These are phyloP conservation scores for Zizania palustris DNA, from an alignment of 202 grass and related monocot species.

Conservation along the genomic window DNA sequence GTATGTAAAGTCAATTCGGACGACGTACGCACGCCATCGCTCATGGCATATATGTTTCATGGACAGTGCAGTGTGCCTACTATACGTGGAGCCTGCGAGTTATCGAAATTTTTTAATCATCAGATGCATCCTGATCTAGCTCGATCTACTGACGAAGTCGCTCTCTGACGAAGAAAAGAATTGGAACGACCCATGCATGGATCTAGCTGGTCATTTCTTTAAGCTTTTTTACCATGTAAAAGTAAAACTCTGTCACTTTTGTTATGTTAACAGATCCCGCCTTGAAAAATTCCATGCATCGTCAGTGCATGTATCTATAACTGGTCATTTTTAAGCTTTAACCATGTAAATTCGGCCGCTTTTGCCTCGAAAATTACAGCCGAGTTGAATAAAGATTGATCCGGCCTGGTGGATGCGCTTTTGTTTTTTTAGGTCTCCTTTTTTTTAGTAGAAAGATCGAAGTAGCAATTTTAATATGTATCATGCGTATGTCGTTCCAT, in stretches of 20 bases:
- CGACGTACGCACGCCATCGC: background rate
- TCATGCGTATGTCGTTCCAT: constrained; percentile 4
- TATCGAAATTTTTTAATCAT: background rate
- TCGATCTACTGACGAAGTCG: too few relatives aligned
- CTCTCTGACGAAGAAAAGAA: background rate
- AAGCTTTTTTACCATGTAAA: too few relatives aligned
- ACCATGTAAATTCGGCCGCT: background rate
- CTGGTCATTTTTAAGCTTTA: constrained; percentile 21
- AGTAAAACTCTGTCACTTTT: too few relatives aligned
- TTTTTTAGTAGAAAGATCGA: background rate
- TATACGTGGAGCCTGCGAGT: constrained; percentile 20
- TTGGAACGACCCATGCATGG: background rate
- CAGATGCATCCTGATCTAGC: background rate
- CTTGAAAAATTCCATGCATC: background rate
- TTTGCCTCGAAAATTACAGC: background rate
- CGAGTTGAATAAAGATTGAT: background rate
- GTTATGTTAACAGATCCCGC: too few relatives aligned
- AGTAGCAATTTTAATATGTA: background rate
- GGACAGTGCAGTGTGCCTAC: constrained; percentile 6
- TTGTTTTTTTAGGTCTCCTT: background rate
- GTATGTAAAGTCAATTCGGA: constrained; percentile 17
- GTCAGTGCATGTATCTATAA: background rate
- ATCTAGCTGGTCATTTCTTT: too few relatives aligned
- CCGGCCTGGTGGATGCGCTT: background rate
- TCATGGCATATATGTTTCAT: constrained; percentile 6